phyloP scores from a whole-genome alignment of 352 stramenopile species.

The Globisporangium acanthophoron region DNA sequence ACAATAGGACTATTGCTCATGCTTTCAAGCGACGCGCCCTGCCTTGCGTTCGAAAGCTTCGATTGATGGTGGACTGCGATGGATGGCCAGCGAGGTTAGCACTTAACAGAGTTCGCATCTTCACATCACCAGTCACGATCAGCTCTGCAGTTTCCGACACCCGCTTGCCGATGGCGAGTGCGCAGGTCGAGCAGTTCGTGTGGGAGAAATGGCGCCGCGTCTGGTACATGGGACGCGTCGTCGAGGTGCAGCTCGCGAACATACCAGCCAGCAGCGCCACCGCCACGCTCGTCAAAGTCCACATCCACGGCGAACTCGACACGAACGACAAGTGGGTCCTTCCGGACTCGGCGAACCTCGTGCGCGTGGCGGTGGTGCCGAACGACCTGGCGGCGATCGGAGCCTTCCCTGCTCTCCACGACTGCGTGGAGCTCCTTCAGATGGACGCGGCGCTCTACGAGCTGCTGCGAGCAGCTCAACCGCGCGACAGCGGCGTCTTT shows the following conservation, averaged over 20 bases:
- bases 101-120: no score
- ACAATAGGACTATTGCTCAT: no score
- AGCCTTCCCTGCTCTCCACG: slow-evolving; percentile 23
- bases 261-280: background rate
- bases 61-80: no score
- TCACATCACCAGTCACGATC: no score
- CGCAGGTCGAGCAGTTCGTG: slow-evolving; percentile 17
- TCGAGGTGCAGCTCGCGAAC: slow-evolving; percentile 9
- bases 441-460: slow-evolving; percentile 20
- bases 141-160: background rate
- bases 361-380: slow-evolving; percentile 21
- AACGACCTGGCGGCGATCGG: slow-evolving; percentile 28
- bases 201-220: slow-evolving; percentile 35
- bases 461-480: background rate
- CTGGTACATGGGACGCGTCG: slow-evolving; percentile 45
- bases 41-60: no score
- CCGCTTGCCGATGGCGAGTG: background rate
- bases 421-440: slow-evolving; percentile 35
- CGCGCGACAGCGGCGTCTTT: slow-evolving; percentile 7
- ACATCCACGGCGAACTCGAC: slow-evolving; percentile 40
- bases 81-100: no score
- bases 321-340: slow-evolving; percentile 45
- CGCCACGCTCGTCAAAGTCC: slow-evolving; percentile 11
- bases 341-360: slow-evolving; percentile 15
- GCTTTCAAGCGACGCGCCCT: no score